Base-by-base conservation (phyloP, 106 monocot genomes). In the Apostasia ramifera region DNA sequence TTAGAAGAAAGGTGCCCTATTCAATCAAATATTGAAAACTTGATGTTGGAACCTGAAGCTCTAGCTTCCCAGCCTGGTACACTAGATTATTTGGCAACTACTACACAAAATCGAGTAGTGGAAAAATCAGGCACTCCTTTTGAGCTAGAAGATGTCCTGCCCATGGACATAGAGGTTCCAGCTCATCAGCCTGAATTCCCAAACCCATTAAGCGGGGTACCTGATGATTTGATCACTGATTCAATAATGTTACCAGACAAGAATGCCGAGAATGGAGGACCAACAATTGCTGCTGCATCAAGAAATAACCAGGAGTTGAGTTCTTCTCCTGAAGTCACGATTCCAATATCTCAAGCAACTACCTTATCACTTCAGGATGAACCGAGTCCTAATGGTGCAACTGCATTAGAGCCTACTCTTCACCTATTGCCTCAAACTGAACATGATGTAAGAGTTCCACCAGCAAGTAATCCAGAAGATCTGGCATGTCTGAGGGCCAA, bases 211-310 rank as follows among this genome's bases (percentile, higher is more conserved):
- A 8, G 53, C 12, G 68, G 1, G 3, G 54, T 7, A 43, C 38
- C 13, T 41, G 44, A 47, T 71, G 66, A 41, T 37, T 47, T 60
- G 39, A 1, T 40, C 69, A 44, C 53, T 55, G 47, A 50, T n/a
- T 52, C 62, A 44, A 39, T 12, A 55, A 13, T 44, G 42, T 8
- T 59, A 41, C 11, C 65, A 54, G n/a, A 43, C 46, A 40, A 46
- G 60, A 55, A 44, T 13, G 40, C 7, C 41, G 67, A 57, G 47
- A 46, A 50, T 71, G 70, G 61, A 44, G 70, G 65, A 8, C 40
- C 48, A 68, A 26, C 47, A 52, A 51, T 70, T 6, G 68, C 62
- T 57, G 63, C 51, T 73, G 67, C 60, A 59, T n/a, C 68, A 44
- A 70, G 12, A 60, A 68, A 45, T 57, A 47, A 48, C 8, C 62